Percentiles rank a stretch among this genome's conserved stretches.
These are phyloP conservation scores for Paramyrothecium sp. DNA, from an alignment of 2,329 filamentous ascomycete species.

Conservation along the genomic window DNA sequence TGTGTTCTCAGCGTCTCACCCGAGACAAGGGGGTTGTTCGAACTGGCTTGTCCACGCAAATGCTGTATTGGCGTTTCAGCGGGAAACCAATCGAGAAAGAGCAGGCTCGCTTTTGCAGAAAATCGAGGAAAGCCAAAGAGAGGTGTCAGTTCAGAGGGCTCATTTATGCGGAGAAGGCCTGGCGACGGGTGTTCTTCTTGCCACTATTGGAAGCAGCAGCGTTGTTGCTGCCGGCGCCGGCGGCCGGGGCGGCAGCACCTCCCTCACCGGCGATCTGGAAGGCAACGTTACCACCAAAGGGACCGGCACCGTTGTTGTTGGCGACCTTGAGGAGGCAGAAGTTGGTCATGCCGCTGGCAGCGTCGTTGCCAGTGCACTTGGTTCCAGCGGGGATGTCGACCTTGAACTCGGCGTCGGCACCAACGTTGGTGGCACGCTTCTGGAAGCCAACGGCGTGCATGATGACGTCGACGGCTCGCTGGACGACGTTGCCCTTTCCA, in stretches of 20 bases:
- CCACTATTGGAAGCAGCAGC: neutral
- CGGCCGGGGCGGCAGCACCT: conserved; percentile 2
- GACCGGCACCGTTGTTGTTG: conserved; percentile 36
- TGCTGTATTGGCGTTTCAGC: too few species aligned
- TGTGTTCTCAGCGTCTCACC: too few species aligned
- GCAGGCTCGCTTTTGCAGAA: too few species aligned
- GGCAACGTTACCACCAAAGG: conserved; percentile 39
- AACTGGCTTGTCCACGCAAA: too few species aligned
- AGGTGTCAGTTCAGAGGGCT: too few species aligned
- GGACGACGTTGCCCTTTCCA: conserved; percentile 27
- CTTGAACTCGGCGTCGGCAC: conserved; percentile 25
- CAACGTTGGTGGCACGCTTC: conserved; percentile 29
- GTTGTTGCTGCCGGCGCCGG: neutral
- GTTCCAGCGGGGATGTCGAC: conserved; percentile 34
- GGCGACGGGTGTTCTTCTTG: neutral
- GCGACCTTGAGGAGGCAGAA: conserved; percentile 43
- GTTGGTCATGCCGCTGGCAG: conserved; percentile 27
- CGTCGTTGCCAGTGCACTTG: conserved; percentile 31
- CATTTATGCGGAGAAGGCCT: neutral
- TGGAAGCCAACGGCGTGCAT: neutral
- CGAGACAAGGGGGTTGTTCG: too few species aligned
- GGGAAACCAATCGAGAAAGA: too few species aligned
- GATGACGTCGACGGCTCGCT: conserved; percentile 3
- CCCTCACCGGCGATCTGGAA: conserved; percentile 31
- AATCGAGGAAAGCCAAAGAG: too few species aligned